phyloP scores from a whole-genome alignment of 768 basidiomycete genomes.

The Mycena filopes region DNA sequence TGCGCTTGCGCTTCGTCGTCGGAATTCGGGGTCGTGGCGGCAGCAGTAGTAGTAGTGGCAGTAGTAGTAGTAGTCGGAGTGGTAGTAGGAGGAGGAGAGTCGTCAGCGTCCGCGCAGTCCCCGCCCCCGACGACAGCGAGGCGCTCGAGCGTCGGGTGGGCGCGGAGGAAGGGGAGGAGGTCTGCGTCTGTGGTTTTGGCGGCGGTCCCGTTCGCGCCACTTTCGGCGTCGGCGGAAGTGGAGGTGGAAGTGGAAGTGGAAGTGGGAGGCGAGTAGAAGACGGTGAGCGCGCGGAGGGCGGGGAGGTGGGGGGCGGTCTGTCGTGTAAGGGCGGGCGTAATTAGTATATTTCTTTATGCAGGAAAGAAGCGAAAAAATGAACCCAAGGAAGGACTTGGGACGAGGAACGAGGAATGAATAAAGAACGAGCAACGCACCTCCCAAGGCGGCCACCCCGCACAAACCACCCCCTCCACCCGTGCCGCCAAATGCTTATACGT shows the following conservation, averaged over 20 bases:
- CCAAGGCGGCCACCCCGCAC: conserved; percentile 31
- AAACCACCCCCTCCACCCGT: conserved; percentile 21
- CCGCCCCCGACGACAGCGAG: conserved; percentile 25
- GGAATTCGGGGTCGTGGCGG: too few relatives aligned
- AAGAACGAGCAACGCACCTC: neutral
- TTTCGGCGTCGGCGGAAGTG: neutral
- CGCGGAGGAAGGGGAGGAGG: conserved; percentile 26
- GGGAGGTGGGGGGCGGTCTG: conserved; percentile 17
- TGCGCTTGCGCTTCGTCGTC: too few relatives aligned
- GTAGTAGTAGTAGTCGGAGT: too few relatives aligned
- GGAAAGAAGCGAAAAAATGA: neutral
- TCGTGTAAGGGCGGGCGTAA: too few relatives aligned
- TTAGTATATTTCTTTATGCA: too few relatives aligned
- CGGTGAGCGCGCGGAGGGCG: conserved; percentile 23
- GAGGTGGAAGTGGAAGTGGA: too few relatives aligned
- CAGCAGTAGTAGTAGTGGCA: too few relatives aligned
- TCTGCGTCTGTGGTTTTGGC: neutral
- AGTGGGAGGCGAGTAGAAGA: conserved; percentile 22
- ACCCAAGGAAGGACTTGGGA: neutral
- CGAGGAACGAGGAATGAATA: neutral
- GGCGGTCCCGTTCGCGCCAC: neutral
- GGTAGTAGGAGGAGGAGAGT: too few relatives aligned
- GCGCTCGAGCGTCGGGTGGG: conserved; percentile 32
- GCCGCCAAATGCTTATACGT: conserved; percentile 16
- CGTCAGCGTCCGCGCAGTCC: neutral